Base-by-base conservation (phyloP, 2,329 filamentous ascomycete species). In the Ambrosiella xylebori region DNA sequence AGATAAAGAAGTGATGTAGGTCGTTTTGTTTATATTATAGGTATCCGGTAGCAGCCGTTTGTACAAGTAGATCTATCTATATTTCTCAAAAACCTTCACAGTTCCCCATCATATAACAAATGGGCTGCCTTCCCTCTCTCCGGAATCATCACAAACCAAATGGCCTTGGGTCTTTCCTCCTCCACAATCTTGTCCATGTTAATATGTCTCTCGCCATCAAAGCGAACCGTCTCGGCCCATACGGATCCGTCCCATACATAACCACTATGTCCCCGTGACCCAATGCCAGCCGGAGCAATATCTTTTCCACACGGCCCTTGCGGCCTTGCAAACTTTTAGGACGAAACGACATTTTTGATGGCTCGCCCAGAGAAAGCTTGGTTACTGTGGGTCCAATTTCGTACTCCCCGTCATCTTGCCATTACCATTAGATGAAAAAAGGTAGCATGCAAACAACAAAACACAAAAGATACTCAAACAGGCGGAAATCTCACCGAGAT, bases 321-420 rank as follows among this genome's bases (percentile, higher is more conserved):
- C 0, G 68, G 54, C 45, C 45, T 9, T 19, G 12, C 13, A 65
- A 69, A 6, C 63, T 63, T 67, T 85, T 85, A 57, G 77, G 72
- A 1, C 77, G 71, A 63, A 84, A 74, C 2, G 67, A 66, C 81
- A 85, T 85, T 0, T 68, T 69, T 0, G 80, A 77, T 0, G 76
- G 73, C 0, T 73, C 75, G 1, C 82, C 82, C 0, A 85, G 70
- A 1, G 79, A 81, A 6, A 82, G 68, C 0, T 81, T 82, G 0
- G 80, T 79, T 6, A 85, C 79, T 0, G 77, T 80, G 0, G 80
- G 78, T 0, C 81, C 81, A 0, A 85, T 70, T 2, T 79, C 78
- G 8, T 68, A 69, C 64, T 86, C 82, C 3, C 82, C 82, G 62
- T 86, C 83, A 59, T 85, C 81, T 60, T 86, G 82, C 63, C 76